A percentile compares a stretch with the other conserved stretches of the same genome.
Evolutionary conservation across 805 yeast species (phyloP).

Genomic region (Yarrowia alimentaria): DNA sequence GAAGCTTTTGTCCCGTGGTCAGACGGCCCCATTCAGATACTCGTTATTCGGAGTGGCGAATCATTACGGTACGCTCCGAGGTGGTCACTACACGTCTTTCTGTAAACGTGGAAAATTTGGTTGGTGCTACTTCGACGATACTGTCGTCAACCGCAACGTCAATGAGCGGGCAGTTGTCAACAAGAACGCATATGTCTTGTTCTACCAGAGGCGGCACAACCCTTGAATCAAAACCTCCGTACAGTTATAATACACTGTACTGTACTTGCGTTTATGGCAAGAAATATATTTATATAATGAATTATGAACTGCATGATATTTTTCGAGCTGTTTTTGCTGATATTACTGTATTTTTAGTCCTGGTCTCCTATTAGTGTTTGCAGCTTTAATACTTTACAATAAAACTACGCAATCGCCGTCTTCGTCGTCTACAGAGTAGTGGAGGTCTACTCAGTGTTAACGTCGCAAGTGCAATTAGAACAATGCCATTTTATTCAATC

Average conservation of each 20-base stretch:
- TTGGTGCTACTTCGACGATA: conserved; percentile 86
- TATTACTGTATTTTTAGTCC: too few species aligned
- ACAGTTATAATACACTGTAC: too few species aligned
- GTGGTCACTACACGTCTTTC: conserved; percentile 87
- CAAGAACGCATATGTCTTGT: conserved; percentile 77
- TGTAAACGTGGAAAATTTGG: conserved; percentile 62
- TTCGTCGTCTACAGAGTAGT: too few species aligned
- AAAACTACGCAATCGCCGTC: too few species aligned
- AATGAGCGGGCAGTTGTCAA: conserved; percentile 56
- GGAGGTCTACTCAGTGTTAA: too few species aligned
- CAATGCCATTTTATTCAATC: too few species aligned
- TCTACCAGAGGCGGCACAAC: conserved; percentile 45
- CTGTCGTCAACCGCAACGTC: conserved; percentile 57
- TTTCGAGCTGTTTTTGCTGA: too few species aligned
- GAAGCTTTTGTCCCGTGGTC: conserved; percentile 60
- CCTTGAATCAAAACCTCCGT: neutral
- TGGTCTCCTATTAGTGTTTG: too few species aligned
- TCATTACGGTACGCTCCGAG: conserved; percentile 76
- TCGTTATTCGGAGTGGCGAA: conserved; percentile 76
- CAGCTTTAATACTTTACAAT: too few species aligned
- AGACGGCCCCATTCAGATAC: conserved; percentile 75
- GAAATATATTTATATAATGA: conserved; percentile 21
- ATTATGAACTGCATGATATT: conserved; percentile 27
- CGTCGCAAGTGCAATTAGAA: too few species aligned
- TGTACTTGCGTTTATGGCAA: too few species aligned